Evolutionary conservation across 2,329 filamentous ascomycete genomes (phyloP).

Genomic region (Fusarium sp.): DNA sequence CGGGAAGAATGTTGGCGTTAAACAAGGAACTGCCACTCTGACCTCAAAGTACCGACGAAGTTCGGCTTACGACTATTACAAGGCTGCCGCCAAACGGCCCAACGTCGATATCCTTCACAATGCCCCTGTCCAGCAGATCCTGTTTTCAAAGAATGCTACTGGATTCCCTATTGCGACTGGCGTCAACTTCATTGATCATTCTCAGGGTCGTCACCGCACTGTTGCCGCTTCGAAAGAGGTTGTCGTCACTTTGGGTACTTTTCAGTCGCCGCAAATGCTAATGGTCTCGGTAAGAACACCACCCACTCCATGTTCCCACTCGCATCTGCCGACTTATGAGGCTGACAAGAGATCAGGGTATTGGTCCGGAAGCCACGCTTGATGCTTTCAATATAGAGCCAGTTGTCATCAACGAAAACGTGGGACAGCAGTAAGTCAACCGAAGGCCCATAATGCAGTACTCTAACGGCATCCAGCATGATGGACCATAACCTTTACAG

Average conservation of each 20-base stretch:
- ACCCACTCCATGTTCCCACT: rapidly evolving
- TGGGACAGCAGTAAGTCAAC: conserved; percentile 2
- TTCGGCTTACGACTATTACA: conserved; percentile 9
- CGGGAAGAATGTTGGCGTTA: background rate
- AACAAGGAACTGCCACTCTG: conserved; percentile 5
- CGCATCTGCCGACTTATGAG: rapidly evolving
- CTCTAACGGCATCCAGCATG: background rate
- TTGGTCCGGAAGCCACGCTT: background rate
- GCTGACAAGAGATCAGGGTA: background rate
- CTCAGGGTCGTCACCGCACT: background rate
- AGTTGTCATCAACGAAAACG: conserved; percentile 8
- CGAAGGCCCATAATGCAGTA: rapidly evolving
- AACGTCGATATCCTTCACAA: conserved; percentile 1
- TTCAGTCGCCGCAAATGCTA: conserved; percentile 1
- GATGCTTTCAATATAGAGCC: conserved; percentile 10
- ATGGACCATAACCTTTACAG: conserved; percentile 6
- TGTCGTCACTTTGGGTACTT: background rate
- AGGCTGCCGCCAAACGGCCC: background rate
- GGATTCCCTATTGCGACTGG: background rate
- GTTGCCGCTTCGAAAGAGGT: conserved; percentile 1
- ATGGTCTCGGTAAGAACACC: background rate
- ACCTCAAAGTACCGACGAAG: background rate
- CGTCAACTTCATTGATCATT: background rate
- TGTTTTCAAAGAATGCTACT: background rate
- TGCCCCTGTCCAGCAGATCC: background rate